Base-by-base conservation (phyloP, 169 alveolate genomes). In the Babesia divergens region DNA sequence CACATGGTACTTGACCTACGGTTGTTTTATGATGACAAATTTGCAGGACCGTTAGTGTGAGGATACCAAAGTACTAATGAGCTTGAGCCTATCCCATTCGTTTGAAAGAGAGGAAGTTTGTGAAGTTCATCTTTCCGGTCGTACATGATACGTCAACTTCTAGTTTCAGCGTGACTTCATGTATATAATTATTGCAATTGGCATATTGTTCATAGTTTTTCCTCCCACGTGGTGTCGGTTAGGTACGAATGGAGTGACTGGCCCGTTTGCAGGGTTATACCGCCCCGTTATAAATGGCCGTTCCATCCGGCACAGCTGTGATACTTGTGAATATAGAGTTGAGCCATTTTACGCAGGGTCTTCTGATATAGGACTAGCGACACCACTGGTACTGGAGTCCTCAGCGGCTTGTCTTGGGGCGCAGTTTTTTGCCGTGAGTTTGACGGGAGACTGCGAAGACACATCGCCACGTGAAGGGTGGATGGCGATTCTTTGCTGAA, bases 321-420 rank as follows among this genome's bases (percentile, higher is more conserved):
- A 26, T 1, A 20, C 18, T 4, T 58, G 70, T 46, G 40, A 6
- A 40, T 0, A 28, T 18, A 44, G 20, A 0, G 53, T 46, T 3
- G 8, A 22, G n/a, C 91, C 91, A n/a, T 13, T 84, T 79, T 49
- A 84, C 87, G 0, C 91, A 84, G 43, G 91, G 91, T 1, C 38
- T 84, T 22, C 69, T 84, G 26, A 76, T 65, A n/a, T n/a, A n/a
- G n/a, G 64, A 29, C 58, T 29, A 51, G 54, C 16, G 47, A 64
- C n/a, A 46, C 54, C 6, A 68, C 50, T n/a, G 34, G 35, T 77
- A 20, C 31, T 84, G 26, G 91, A 84, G 49, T 50, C 87, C 6
- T 60, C 84, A 0, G n/a, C n/a, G 91, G 91, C 7, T 54, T 76
- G 49, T 52, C 65, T 29, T 59, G 65, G 1, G 35, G n/a, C n/a